Evolutionary conservation across 148 eudicot genomes (phyloP), one percentile per base, ranked within the genome.

Genomic region (Silene conica): DNA sequence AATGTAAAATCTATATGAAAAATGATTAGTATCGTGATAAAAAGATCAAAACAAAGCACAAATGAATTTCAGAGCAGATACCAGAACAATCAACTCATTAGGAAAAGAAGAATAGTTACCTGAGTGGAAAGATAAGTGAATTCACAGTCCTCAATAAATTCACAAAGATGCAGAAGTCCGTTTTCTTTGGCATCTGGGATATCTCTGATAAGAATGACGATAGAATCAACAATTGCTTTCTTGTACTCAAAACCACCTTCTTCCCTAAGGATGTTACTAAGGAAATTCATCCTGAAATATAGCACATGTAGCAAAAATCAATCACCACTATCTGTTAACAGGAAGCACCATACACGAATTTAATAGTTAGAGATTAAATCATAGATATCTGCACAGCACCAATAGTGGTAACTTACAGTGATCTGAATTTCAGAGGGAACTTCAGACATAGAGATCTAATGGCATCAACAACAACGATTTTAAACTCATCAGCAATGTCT

Each of bases 231-330:
- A 76, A 95, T 95, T 74, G 99, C 97, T 74, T 95, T 95, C 79
- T 95, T 95, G 86, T 92, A 95, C 75, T 95, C 98, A 77, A 95
- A 95, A 73, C 98, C 98, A 79, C 98, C 98, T 82, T 95, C 98
- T 86, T 95, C 98, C 82, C 97, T 87, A 76, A 95, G 88, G 63
- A 95, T 95, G 82, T 85, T 95, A 86, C 98, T 95, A 48, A 95
- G 85, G 87, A 95, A 95, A 77, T 90, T 95, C 98, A 95, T 92
- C 89, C 96, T 90, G 79, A 16, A 79, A 80, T 57, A 71, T 59
- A 74, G 77, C 55, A 38, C 43, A 18, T 50, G 31, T 22, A 67
- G 21, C 52, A 43, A 79, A 14, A 46, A 55, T 69, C 46, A 63
- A 14, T 52, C 58, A 26, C 65, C 50, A 23, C 8, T 14, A 6